A percentile compares a stretch with the other conserved stretches of the same genome.
Evolutionary conservation across 768 basidiomycete species (phyloP).

Genomic region (Infundibulicybe gibba): DNA sequence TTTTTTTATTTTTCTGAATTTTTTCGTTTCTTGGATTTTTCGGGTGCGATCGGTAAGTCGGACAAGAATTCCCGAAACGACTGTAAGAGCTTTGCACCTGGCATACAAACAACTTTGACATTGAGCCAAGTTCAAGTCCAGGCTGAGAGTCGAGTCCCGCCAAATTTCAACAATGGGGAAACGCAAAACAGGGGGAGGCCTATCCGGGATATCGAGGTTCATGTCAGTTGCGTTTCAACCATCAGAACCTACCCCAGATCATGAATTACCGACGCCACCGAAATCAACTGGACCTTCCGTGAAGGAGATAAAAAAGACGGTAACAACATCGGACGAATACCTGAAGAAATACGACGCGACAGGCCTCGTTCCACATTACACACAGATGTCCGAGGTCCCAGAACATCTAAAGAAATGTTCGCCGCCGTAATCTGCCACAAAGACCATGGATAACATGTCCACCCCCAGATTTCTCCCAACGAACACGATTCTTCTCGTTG

Average conservation of each 20-base stretch:
- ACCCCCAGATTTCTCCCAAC: constrained; percentile 77
- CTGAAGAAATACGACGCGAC: constrained; percentile 60
- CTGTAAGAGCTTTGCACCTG: no score
- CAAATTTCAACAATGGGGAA: no score
- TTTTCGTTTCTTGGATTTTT: no score
- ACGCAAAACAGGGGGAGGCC: no score
- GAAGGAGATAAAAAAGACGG: constrained; percentile 14
- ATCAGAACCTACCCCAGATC: neutral
- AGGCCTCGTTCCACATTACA: constrained; percentile 71
- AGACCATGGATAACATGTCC: constrained; percentile 1
- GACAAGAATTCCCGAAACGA: no score
- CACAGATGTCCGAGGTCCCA: constrained; percentile 63
- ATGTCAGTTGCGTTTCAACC: no score
- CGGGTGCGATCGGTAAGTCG: no score
- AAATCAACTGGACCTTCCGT: constrained; percentile 18
- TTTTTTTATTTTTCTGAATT: no score
- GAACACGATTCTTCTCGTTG: constrained; percentile 75
- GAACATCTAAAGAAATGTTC: constrained; percentile 79
- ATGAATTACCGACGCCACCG: constrained; percentile 32
- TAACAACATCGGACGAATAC: constrained; percentile 17
- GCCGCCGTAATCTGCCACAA: constrained; percentile 16
- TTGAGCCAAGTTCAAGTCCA: no score
- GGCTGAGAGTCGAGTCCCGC: no score
- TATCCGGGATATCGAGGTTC: no score
- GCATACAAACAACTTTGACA: no score